phyloP scores from a whole-genome alignment of 768 basidiomycete species.

The Nidularia sp. region DNA sequence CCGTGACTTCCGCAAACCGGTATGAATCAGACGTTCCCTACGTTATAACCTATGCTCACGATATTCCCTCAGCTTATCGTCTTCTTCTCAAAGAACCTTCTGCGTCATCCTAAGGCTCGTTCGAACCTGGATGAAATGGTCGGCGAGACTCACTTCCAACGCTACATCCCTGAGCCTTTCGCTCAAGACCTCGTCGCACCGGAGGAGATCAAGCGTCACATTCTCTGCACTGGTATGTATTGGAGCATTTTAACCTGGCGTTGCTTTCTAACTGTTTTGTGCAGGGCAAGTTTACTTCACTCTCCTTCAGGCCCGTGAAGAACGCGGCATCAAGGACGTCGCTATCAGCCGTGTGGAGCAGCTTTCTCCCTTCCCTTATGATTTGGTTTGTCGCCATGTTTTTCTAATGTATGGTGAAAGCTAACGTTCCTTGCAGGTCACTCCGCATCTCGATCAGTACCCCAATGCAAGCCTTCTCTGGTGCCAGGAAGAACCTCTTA shows the following conservation, averaged over 20 bases:
- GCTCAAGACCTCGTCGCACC: conserved; percentile 69
- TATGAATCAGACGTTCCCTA: conserved; percentile 18
- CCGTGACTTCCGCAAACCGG: conserved; percentile 97
- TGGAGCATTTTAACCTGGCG: not conserved
- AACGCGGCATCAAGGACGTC: conserved; percentile 86
- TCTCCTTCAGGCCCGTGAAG: conserved; percentile 86
- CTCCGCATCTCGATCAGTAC: conserved; percentile 93
- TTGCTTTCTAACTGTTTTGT: conserved; percentile 1
- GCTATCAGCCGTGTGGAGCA: conserved; percentile 95
- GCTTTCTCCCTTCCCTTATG: conserved; percentile 96
- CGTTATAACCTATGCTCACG: not conserved
- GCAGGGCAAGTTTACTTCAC: conserved; percentile 92
- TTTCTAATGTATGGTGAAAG: not conserved
- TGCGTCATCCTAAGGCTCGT: conserved; percentile 91
- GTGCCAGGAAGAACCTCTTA: conserved; percentile 97
- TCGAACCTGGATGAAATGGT: conserved; percentile 86
- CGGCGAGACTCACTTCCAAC: conserved; percentile 86
- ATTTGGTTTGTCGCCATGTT: conserved; percentile 53
- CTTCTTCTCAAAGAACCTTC: conserved; percentile 96
- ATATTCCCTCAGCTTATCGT: conserved; percentile 59
- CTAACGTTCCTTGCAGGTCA: conserved; percentile 47
- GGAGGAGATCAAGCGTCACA: conserved; percentile 87
- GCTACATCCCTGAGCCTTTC: conserved; percentile 86
- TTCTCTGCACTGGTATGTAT: conserved; percentile 74
- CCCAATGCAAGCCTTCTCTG: conserved; percentile 92